Conservation (phyloP, 1,284 basidiomycete species). For the Ustilago loliicola region DNA sequence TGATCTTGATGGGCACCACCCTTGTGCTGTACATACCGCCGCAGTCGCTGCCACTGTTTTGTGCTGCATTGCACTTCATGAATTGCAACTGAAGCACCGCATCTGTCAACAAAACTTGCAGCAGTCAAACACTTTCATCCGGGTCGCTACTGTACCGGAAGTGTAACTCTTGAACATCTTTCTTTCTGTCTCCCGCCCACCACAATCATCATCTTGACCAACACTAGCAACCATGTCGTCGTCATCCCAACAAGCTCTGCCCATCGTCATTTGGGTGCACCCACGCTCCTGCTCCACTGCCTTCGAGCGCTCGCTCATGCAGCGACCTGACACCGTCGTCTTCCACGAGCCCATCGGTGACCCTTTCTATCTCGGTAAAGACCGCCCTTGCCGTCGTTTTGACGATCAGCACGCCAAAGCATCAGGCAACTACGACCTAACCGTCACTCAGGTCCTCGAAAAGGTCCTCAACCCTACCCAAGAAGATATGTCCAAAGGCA, state of each 20-base stretch:
- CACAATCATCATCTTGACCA: neutral
- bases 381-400: constrained; percentile 57
- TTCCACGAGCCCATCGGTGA: constrained; percentile 65
- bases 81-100: neutral
- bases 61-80: neutral
- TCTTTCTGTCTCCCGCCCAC: neutral
- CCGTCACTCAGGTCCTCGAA: constrained; percentile 52
- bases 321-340: constrained; percentile 59
- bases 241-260: constrained; percentile 37
- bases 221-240: constrained; percentile 15
- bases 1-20: constrained; percentile 7
- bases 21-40: neutral
- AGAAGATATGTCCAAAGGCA: constrained; percentile 37
- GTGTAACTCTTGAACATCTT: neutral
- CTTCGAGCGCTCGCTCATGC: constrained; percentile 66
- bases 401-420: constrained; percentile 51
- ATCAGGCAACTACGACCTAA: constrained; percentile 51
- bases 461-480: constrained; percentile 47
- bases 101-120: neutral
- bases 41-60: neutral
- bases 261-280: constrained; percentile 63
- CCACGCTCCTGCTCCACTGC: constrained; percentile 64
- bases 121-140: too few species aligned
- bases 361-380: constrained; percentile 60
- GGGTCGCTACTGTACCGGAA: neutral